These are phyloP conservation scores for Exophiala oligosperma DNA, from an alignment of 2,329 filamentous ascomycete species.

Conservation along the genomic window DNA sequence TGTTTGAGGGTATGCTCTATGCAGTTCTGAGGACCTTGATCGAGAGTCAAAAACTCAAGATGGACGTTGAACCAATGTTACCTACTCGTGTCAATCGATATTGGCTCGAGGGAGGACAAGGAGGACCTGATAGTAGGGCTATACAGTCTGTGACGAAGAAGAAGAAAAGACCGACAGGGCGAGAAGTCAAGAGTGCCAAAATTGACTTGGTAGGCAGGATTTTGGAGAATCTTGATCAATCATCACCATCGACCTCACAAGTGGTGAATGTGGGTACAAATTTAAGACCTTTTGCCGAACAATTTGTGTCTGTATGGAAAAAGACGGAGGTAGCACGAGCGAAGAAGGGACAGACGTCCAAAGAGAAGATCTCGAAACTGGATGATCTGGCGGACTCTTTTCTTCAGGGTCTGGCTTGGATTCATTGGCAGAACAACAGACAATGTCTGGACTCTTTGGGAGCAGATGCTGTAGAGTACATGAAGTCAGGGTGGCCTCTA, in stretches of 20 bases:
- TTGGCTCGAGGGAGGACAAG: slow-evolving; percentile 44
- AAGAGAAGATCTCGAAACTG: slow-evolving; percentile 55
- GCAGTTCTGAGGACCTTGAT: slow-evolving; percentile 62
- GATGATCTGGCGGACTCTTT: slow-evolving; percentile 82
- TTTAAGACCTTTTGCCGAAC: slow-evolving; percentile 4
- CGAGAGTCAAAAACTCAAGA: slow-evolving; percentile 44
- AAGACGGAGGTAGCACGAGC: slow-evolving; percentile 13
- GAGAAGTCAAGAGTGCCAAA: slow-evolving; percentile 54
- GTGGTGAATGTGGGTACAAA: slow-evolving; percentile 7
- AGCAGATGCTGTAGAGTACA: slow-evolving; percentile 12
- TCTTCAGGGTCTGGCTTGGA: slow-evolving; percentile 74
- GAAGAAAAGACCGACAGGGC: slow-evolving; percentile 24
- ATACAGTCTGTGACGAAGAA: slow-evolving; percentile 25
- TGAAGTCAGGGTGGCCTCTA: slow-evolving; percentile 4
- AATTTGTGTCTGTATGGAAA: slow-evolving; percentile 15
- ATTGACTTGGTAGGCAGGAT: slow-evolving; percentile 46
- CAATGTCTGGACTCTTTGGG: slow-evolving; percentile 14
- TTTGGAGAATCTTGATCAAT: neutral
- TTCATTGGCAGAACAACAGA: slow-evolving; percentile 63
- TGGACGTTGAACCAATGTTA: slow-evolving; percentile 51
- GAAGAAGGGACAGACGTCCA: neutral
- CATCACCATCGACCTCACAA: neutral
- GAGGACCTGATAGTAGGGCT: slow-evolving; percentile 6
- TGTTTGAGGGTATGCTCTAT: slow-evolving; percentile 79
- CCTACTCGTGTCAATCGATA: slow-evolving; percentile 59